Base-by-base conservation (phyloP, 768 basidiomycete species). In the Leccinum pellstonianum region DNA sequence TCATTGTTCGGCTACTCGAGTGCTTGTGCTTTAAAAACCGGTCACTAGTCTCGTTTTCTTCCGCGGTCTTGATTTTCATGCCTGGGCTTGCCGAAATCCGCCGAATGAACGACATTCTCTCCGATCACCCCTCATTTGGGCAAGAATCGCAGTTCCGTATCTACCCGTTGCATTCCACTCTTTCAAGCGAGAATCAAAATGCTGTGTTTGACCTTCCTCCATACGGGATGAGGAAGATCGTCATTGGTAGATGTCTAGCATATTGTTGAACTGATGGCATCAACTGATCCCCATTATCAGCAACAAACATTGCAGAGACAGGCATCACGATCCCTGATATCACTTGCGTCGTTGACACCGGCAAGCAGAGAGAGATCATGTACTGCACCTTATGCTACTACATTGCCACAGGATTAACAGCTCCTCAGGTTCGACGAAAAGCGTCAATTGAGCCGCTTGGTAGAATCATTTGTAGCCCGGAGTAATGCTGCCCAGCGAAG, bases 261-360 rank as follows among this genome's bases (percentile, higher is more conserved):
- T 50, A 49, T 14, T 56, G 60, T 47, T 9, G 37, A 29, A 23
- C 49, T 50, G 52, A 51, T 17, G 5, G 11, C 25, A 29, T 29
- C 4, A 50, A 25, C 49, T 60, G 41, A 58, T 56, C 17, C 62
- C 5, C 12, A 10, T 15, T 56, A 17, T 37, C 51, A 93, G 91
- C 91, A 3, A 93, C 93, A 35, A 93, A 96, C 68, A 93, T 95
- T 65, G 91, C 93, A 15, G 96, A 99, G 75, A 99, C 96, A 14
- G 96, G 96, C 66, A 92, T 99, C 56, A 99, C 97, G 2, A 99
- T 99, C 57, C 96, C 96, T 6, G 97, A 99, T 66, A 91, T 97
- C 60, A 96, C 95, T 9, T 95, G 93, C 64, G 96, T 98, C 23
- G 93, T 98, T 60, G 96, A 99, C 69, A 85, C 87, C 0, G 95